These are phyloP conservation scores for Neurospora sublineolata DNA, from an alignment of 495 filamentous ascomycete species.

Conservation along the genomic window DNA sequence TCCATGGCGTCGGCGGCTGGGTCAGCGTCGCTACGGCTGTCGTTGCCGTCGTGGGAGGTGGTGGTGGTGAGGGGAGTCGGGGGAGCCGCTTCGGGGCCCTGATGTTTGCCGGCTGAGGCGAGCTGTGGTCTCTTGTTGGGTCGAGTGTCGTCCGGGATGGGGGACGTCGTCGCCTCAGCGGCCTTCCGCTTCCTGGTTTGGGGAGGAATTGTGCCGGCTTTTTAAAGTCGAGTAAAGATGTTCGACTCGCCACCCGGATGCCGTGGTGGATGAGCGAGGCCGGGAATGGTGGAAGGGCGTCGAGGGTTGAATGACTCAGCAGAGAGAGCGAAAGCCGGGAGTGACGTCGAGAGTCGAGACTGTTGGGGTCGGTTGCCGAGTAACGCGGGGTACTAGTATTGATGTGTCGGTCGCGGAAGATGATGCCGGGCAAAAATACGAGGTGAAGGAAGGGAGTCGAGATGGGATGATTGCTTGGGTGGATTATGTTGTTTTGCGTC, in stretches of 20 bases:
- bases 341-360: not conserved
- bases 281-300: not conserved
- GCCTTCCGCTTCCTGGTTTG: constrained; percentile 83
- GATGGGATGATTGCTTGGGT: not conserved
- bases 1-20: constrained; percentile 60
- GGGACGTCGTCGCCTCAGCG: constrained; percentile 57
- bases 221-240: not conserved
- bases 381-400: not conserved
- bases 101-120: constrained; percentile 28
- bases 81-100: constrained; percentile 29
- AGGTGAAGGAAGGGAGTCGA: not conserved
- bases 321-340: not conserved
- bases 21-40: constrained; percentile 14
- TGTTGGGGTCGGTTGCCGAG: not conserved
- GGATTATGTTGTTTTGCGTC: not conserved
- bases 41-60: constrained; percentile 16
- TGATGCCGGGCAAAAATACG: not conserved
- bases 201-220: constrained; percentile 47
- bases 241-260: constrained; percentile 4
- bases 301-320: constrained; percentile 1
- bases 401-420: not conserved
- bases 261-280: not conserved
- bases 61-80: constrained; percentile 20
- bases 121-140: constrained; percentile 40
- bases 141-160: constrained; percentile 22